Conservation (phyloP, 169 alveolate species). For the Plasmodium falciparum region DNA sequence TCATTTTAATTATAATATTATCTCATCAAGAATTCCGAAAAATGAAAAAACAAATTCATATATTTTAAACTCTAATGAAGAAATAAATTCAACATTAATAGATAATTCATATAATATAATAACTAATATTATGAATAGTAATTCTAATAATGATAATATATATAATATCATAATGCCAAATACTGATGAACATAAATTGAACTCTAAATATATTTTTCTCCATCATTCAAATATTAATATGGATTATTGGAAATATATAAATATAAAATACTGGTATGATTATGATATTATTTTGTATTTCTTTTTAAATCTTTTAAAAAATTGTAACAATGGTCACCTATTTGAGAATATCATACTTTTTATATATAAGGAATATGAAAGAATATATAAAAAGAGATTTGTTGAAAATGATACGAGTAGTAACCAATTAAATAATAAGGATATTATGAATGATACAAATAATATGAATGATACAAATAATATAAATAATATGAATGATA, state of each 20-base stretch:
- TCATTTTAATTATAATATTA: neutral
- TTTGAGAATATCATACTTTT: constrained; percentile 57
- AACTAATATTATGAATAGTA: neutral
- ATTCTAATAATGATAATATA: neutral
- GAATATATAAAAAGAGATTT: neutral
- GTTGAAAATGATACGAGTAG: neutral
- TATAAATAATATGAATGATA: no score
- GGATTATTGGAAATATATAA: constrained; percentile 47
- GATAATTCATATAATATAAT: neutral
- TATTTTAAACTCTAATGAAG: no score
- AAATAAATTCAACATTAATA: no score
- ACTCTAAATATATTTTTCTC: constrained; percentile 23
- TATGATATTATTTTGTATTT: constrained; percentile 57
- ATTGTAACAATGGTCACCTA: constrained; percentile 8
- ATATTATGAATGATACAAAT: neutral
- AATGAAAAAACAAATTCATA: no score
- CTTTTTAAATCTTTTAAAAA: constrained; percentile 17
- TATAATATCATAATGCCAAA: neutral
- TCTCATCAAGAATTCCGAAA: neutral
- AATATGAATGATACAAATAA: neutral
- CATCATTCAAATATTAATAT: constrained; percentile 29
- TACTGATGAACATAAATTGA: neutral
- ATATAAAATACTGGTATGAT: constrained; percentile 45
- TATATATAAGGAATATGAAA: constrained; percentile 49
- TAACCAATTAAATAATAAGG: neutral